Base-by-base conservation (phyloP, 1,284 basidiomycete species). In the Leccinum insigne region DNA sequence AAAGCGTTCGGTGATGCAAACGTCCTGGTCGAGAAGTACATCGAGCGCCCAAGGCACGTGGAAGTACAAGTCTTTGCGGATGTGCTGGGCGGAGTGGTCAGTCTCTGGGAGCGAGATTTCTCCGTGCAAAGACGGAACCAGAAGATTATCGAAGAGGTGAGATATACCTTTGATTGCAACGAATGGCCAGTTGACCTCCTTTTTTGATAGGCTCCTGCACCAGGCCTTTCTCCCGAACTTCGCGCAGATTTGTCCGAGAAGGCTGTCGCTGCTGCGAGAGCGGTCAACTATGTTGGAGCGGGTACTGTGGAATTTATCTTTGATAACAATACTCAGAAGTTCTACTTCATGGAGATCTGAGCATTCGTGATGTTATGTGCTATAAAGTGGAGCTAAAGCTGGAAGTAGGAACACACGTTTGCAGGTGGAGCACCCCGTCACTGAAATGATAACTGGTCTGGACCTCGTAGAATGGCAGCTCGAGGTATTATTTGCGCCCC, bases 391-490 rank as follows among this genome's bases (percentile, higher is more conserved):
- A 21, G 29, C 65, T 69, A 21, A 66, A 52, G 56, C 47, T 29
- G 18, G 64, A 35, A 35, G 44, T 66, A 94, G 92, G 94, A 97
- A 98, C 75, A 96, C 94, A 5, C 86, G 96, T 60, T 77, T 98
- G 38, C 96, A 98, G 79, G 95, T 96, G 49, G 95, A 96, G 74
- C 96, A 98, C 76, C 95, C 95, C 8, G 93, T 98, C 18, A 96
- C 96, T 0, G 96, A 98, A 78, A 96, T 96, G 94, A 89, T 98
- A 58, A 96, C 93, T 0, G 93, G 95, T 0, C 82, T 95, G 44
- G 96, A 98, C 73, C 85, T 98, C 5, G 96, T 98, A 7, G 90
- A 96, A 78, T 97, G 95, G 95, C 96, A 98, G 77, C 82, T 98
- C 21, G 90, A 93, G 80, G 92, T 90, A 69, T 61, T 72, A 10